Evolutionary conservation across 2,329 filamentous ascomycete genomes (phyloP).

Genomic region (Colletotrichum sidae): DNA sequence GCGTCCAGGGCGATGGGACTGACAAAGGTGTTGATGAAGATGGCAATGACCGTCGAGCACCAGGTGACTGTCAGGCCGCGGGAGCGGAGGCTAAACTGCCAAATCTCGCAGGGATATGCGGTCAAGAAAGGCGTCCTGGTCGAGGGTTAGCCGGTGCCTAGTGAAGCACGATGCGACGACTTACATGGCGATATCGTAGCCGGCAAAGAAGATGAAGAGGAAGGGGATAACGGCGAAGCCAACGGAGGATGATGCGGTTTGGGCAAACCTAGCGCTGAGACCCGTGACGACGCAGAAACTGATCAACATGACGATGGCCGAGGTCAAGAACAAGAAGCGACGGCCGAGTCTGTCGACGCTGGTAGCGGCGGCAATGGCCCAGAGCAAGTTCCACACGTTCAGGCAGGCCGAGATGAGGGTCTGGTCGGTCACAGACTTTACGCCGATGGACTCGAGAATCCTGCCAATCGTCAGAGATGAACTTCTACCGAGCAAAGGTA

Average conservation of each 20-base stretch:
- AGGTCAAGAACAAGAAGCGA: constrained; percentile 32
- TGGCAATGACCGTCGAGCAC: constrained; percentile 27
- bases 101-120: constrained; percentile 34
- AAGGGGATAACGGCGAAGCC: constrained; percentile 48
- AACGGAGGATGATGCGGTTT: constrained; percentile 39
- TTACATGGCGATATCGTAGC: constrained; percentile 38
- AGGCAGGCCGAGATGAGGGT: constrained; percentile 46
- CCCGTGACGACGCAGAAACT: constrained; percentile 33
- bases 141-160: neutral
- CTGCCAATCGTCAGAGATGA: neutral
- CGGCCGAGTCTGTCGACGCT: constrained; percentile 34
- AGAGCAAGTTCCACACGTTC: constrained; percentile 36
- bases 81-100: constrained; percentile 31
- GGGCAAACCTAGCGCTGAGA: constrained; percentile 36
- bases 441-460: constrained; percentile 39
- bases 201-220: constrained; percentile 54
- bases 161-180: neutral
- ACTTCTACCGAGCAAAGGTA: neutral
- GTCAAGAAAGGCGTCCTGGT: constrained; percentile 21
- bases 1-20: constrained; percentile 56
- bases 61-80: constrained; percentile 26
- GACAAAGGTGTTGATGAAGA: constrained; percentile 48
- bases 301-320: constrained; percentile 28
- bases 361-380: constrained; percentile 31
- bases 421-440: constrained; percentile 50